Conservation (phyloP, 2,329 filamentous ascomycete genomes). For the Pyrenochaeta sp. region DNA sequence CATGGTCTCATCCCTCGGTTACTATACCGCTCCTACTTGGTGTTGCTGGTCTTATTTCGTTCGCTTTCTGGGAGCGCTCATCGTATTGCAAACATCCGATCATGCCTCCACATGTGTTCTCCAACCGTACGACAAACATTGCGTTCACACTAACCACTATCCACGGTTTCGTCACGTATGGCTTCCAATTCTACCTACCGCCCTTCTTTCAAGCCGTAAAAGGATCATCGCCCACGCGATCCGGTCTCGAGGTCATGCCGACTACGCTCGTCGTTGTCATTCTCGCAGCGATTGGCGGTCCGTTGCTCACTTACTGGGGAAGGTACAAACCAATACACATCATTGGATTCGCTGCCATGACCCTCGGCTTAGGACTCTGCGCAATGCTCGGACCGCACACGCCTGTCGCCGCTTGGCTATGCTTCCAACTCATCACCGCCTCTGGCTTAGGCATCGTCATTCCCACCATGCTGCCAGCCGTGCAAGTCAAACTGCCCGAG, state of each 20-base stretch:
- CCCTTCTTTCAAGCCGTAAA: conserved; percentile 42
- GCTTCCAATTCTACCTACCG: conserved; percentile 39
- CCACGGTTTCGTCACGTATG: conserved; percentile 38
- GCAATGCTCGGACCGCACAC: conserved; percentile 21
- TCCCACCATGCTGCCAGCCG: conserved; percentile 39
- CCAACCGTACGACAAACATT: conserved; percentile 51
- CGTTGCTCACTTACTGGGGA: conserved; percentile 31
- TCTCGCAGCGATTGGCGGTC: conserved; percentile 30
- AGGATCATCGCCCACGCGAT: conserved; percentile 27
- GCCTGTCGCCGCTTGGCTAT: conserved; percentile 23
- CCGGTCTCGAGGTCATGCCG: conserved; percentile 40
- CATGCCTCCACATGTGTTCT: conserved; percentile 57
- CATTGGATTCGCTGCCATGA: conserved; percentile 31
- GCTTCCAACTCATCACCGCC: conserved; percentile 35
- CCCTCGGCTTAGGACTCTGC: conserved; percentile 30
- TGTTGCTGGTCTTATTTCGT: conserved; percentile 48
- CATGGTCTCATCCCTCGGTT: conserved; percentile 54
- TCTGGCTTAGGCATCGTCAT: conserved; percentile 37
- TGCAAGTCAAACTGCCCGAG: conserved; percentile 40
- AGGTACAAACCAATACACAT: conserved; percentile 40
- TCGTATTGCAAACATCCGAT: conserved; percentile 41
- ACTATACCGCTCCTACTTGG: conserved; percentile 58
- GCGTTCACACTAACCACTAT: conserved; percentile 48
- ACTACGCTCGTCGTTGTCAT: conserved; percentile 34
- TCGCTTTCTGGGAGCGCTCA: conserved; percentile 52